Percentiles rank a stretch among this genome's conserved stretches.
These are phyloP conservation scores for Mesembryanthemum crystallinum DNA, from an alignment of 148 eudicot genomes.

Conservation along the genomic window DNA sequence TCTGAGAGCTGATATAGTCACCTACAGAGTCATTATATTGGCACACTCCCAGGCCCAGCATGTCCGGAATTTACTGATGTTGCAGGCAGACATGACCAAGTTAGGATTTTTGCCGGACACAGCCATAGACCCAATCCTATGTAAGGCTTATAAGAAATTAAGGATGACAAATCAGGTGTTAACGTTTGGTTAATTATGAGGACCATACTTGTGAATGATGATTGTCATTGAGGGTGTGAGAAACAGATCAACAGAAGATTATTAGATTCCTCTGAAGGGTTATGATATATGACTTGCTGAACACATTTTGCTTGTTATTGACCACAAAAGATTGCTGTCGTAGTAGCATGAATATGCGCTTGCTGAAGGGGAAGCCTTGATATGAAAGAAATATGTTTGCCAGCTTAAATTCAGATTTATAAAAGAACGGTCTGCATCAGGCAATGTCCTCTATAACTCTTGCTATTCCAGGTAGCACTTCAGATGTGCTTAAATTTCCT, in stretches of 20 bases:
- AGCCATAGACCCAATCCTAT: conserved; percentile 31
- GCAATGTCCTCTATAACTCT: not conserved
- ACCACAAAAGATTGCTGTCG: not conserved
- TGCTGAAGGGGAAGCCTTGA: not conserved
- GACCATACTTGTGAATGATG: conserved; percentile 12
- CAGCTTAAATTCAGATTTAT: not conserved
- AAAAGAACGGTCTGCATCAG: not conserved
- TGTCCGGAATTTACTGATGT: conserved; percentile 47
- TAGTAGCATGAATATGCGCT: conserved; percentile 3
- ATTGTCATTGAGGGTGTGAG: not conserved
- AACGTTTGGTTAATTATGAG: conserved; percentile 10
- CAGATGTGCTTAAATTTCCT: conserved; percentile 7
- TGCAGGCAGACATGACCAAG: conserved; percentile 85
- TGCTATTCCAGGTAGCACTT: not conserved
- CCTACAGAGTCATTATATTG: conserved; percentile 42
- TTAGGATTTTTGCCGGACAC: conserved; percentile 50
- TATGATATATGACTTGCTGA: too few relatives aligned
- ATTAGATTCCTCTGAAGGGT: too few relatives aligned
- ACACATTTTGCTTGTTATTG: not conserved
- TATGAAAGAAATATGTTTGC: not conserved
- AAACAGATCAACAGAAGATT: too few relatives aligned
- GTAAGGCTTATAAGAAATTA: conserved; percentile 43
- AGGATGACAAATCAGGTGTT: conserved; percentile 37
- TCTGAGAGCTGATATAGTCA: conserved; percentile 48
- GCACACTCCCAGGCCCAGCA: conserved; percentile 44